Evolutionary conservation across 1,139 yeast species (phyloP).

Genomic region (Pichia sp.): DNA sequence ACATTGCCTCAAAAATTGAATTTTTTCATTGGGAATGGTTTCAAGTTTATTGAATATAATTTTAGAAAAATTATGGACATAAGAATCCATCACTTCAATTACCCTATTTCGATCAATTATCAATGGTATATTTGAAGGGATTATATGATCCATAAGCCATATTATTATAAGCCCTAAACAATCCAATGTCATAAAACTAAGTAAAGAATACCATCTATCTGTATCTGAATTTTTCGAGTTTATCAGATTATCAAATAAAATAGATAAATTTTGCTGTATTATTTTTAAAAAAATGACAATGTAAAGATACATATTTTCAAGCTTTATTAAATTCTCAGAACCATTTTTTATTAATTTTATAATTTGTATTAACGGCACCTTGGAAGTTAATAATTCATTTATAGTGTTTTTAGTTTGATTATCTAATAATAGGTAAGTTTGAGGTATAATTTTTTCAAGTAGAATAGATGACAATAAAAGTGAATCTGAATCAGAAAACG

Average conservation of each 20-base stretch:
- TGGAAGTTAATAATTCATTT: neutral
- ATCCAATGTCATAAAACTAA: slow-evolving; percentile 6
- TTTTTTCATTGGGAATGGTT: neutral
- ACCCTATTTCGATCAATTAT: neutral
- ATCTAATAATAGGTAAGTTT: slow-evolving; percentile 12
- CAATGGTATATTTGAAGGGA: neutral
- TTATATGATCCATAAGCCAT: slow-evolving; percentile 7
- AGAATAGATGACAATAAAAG: slow-evolving; percentile 8
- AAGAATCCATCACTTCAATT: neutral
- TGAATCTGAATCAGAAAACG: slow-evolving; percentile 7
- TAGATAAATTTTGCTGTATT: neutral
- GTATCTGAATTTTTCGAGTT: neutral
- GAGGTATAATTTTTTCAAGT: slow-evolving; percentile 12
- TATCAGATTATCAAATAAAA: neutral
- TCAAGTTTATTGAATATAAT: neutral
- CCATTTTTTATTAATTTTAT: slow-evolving; percentile 1
- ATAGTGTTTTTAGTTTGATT: slow-evolving; percentile 1
- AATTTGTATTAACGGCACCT: slow-evolving; percentile 7
- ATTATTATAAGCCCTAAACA: slow-evolving; percentile 1
- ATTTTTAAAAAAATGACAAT: slow-evolving; percentile 4
- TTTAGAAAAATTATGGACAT: neutral
- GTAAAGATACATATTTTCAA: neutral
- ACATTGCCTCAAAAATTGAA: neutral
- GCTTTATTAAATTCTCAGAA: neutral
- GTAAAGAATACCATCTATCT: slow-evolving; percentile 4